Percentiles rank a stretch among this genome's conserved stretches.
Conservation (phyloP, 164 flowering plant species). For the Cinnamomum micranthum region DNA sequence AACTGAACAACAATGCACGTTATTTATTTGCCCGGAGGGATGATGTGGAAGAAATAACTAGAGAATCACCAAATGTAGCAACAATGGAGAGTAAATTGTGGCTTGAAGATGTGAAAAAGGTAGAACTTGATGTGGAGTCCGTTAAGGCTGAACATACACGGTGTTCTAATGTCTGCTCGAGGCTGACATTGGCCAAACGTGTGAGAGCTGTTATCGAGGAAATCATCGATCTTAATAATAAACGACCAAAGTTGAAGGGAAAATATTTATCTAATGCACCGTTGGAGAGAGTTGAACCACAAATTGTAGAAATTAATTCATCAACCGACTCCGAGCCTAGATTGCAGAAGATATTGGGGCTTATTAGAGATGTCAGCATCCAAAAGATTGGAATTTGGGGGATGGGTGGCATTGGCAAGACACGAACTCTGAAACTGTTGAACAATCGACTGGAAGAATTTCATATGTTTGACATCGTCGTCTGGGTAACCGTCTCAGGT, state of each 20-base stretch:
- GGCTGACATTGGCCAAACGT: background rate
- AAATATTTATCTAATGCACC: background rate
- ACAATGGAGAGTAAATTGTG: background rate
- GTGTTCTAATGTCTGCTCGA: background rate
- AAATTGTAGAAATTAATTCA: background rate
- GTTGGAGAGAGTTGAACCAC: background rate
- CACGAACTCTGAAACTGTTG: slow-evolving; percentile 9
- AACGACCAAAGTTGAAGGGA: slow-evolving; percentile 2
- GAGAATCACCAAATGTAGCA: too few relatives aligned
- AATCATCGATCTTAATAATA: background rate
- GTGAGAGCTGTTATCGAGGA: background rate
- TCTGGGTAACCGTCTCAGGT: slow-evolving; percentile 6
- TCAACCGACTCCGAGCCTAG: background rate
- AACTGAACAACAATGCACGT: too few relatives aligned
- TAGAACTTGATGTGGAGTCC: background rate
- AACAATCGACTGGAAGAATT: background rate
- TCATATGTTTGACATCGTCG: background rate
- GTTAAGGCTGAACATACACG: background rate
- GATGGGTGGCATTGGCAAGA: slow-evolving; percentile 18
- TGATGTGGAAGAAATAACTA: too few relatives aligned
- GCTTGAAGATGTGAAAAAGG: slow-evolving; percentile 6
- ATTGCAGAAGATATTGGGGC: background rate
- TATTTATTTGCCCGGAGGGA: too few relatives aligned
- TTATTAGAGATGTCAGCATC: background rate
- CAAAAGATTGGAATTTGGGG: slow-evolving; percentile 14